Evolutionary conservation across 2,329 filamentous ascomycete genomes (phyloP), one percentile per base, ranked within the genome.

Genomic region (Rutstroemia sp.): DNA sequence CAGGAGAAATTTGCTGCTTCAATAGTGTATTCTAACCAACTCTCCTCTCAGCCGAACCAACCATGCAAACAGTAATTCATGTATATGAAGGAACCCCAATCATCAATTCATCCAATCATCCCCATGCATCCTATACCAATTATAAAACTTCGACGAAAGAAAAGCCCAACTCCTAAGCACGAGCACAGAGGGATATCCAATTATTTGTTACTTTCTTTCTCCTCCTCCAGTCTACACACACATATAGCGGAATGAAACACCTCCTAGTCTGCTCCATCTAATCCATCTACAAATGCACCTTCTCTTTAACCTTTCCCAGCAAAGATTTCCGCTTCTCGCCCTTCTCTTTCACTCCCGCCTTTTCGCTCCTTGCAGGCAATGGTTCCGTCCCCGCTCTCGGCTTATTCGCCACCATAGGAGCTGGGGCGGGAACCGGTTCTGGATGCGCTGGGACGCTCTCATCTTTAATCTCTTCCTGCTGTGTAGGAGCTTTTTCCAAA

Each of bases 281-380:
- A n/a, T 27, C 40, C 16, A 52, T 48, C 16, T 53, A 42, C 30
- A 34, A 50, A 17, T 48, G 36, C 19, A 44, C 49, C 17, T 58
- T 59, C 17, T 52, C 55, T 39, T 48, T 50, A 9, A 51, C 51
- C 8, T 36, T 36, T 3, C 48, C 54, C 49, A 51, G 9, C n/a
- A 48, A 34, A 14, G 34, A 51, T 40, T 30, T 48, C 17, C 34
- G 51, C 38, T 58, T 52, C 1, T 50, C 54, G n/a, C 23, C 36
- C 4, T 38, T 46, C 12, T 39, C 34, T 12, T 38, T 48, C 16
- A 46, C 17, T 12, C 38, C 39, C 8, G 7, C 9, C 25, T 42
- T 51, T 19, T 54, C 56, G 12, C 19, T 48, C 7, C 12, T 21
- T 16, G 12, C 17, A 1, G 44, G 44, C 19, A 38, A n/a, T n/a